Base-by-base conservation (phyloP, 371 early-diverging fungal genomes). In the Spraguea lophii region DNA sequence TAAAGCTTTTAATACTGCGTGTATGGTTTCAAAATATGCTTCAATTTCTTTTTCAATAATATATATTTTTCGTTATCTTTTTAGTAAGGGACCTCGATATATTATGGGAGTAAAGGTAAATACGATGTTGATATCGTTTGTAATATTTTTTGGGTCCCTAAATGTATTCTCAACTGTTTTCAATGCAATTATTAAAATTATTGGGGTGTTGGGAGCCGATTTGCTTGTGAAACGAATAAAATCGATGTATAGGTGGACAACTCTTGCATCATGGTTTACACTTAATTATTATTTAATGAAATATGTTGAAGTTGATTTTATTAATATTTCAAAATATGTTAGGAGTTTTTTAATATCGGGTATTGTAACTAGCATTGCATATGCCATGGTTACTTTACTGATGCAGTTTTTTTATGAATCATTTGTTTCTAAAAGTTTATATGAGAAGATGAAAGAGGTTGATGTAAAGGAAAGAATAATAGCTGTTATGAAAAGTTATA, bases 401-500 rank as follows among this genome's bases (percentile, higher is more conserved):
- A 61, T 66, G 41, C 49, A 47, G 16, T 44, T 47, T 32, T 71
- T 71, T 52, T 52, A 58, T 7, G 51, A 37, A 25, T 52, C 47
- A 35, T 71, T 68, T 39, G 24, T 71, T 2, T 24, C 42, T 23
- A 46, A 46, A 42, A 53, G 56, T 17, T 54, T 71, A 21, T 56
- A 54, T 16, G 34, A 24, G 6, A 71, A 71, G 49, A 45, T 63
- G 0, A 50, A 59, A 22, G 60, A 66, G 24, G 56, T 62, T 0
- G 55, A 65, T n/a, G 47, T 54, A 37, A 68, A 52, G 17, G 69
- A 71, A 32, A 61, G 46, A 37, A 65, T 71, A 9, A 16, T 71
- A 22, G 35, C 34, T n/a, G 20, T 48, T 4, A 56, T 71, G 59
- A 52, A 63, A 41, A 61, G 51, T 21, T 68, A 40, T 55, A 56